Evolutionary conservation across 1,284 basidiomycete species (phyloP), one percentile per base, ranked within the genome.

Genomic region (Melanopsichium pennsylvanicum): DNA sequence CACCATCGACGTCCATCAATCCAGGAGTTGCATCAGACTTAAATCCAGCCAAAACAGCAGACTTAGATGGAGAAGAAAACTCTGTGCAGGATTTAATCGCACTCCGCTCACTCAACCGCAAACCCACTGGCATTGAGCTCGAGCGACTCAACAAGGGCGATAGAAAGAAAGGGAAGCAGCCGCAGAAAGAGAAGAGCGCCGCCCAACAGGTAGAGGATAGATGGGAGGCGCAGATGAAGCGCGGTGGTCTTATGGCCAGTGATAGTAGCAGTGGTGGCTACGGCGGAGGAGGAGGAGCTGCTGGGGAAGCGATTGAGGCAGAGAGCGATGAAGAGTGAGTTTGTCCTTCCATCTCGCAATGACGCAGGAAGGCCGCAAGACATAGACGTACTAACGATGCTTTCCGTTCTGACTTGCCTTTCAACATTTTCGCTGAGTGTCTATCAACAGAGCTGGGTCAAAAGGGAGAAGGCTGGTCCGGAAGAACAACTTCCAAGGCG

Each of bases 401-500:
- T n/a, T n/a, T n/a, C n/a, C n/a, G n/a, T n/a, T n/a, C n/a, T n/a
- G n/a, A n/a, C n/a, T n/a, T n/a, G n/a, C n/a, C 27, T 13, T 29
- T 29, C 8, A 29, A 29, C 7, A 8, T 13, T 16, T 34, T 5
- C 11, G n/a, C 32, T 12, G n/a, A 34, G 11, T 12, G n/a, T 34
- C 35, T 22, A 21, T n/a, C 48, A 63, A 73, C 21, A 55, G 42
- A 7, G 78, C 84, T 22, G 67, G 67, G 19, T 31, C 27, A 27
- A 58, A 54, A 34, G 44, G 35, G 15, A 33, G 46, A 9, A 36
- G 56, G 4, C 88, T 88, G 5, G 87, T 97, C 4, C 86, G 92
- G 41, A 85, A 87, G 21, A 94, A 91, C 83, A 96, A 97, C 83
- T 97, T 98, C 80, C 97, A 95, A 0, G 90, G 92, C 64, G 94